phyloP scores from a whole-genome alignment of 495 filamentous ascomycete species.

The Opeltia flavorubescens region DNA sequence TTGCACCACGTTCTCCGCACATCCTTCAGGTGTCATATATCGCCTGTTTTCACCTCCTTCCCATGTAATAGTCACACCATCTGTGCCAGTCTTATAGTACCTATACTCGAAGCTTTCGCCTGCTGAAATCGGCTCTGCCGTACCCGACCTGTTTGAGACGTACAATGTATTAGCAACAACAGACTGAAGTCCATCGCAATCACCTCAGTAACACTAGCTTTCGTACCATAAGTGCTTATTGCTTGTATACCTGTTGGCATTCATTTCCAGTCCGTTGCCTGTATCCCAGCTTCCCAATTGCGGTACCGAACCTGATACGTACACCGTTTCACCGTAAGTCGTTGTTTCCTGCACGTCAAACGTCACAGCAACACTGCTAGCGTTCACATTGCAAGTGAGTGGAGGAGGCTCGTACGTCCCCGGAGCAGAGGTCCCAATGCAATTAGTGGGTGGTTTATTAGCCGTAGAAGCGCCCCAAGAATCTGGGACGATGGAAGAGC shows the following conservation, averaged over 20 bases:
- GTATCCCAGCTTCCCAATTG: slow-evolving; percentile 45
- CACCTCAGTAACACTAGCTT: too few relatives aligned
- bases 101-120: slow-evolving; percentile 51
- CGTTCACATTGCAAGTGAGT: slow-evolving; percentile 27
- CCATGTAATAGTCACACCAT: slow-evolving; percentile 40
- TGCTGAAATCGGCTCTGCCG: slow-evolving; percentile 28
- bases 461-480: slow-evolving; percentile 40
- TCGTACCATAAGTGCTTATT: slow-evolving; percentile 44
- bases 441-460: slow-evolving; percentile 38
- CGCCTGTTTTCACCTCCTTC: slow-evolving; percentile 49
- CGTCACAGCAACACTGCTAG: slow-evolving; percentile 36
- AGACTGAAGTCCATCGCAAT: neutral
- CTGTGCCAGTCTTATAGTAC: slow-evolving; percentile 43
- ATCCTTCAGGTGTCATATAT: slow-evolving; percentile 16
- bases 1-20: neutral
- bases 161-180: neutral
- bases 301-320: slow-evolving; percentile 39
- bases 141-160: neutral
- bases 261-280: slow-evolving; percentile 33
- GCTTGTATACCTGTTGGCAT: slow-evolving; percentile 36
- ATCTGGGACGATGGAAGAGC: slow-evolving; percentile 29
- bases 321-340: slow-evolving; percentile 42
- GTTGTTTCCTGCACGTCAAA: slow-evolving; percentile 45
- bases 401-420: slow-evolving; percentile 38
- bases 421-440: slow-evolving; percentile 33